Conservation (phyloP, 805 yeast genomes). For the Cyberlindnera euphorbiae region DNA sequence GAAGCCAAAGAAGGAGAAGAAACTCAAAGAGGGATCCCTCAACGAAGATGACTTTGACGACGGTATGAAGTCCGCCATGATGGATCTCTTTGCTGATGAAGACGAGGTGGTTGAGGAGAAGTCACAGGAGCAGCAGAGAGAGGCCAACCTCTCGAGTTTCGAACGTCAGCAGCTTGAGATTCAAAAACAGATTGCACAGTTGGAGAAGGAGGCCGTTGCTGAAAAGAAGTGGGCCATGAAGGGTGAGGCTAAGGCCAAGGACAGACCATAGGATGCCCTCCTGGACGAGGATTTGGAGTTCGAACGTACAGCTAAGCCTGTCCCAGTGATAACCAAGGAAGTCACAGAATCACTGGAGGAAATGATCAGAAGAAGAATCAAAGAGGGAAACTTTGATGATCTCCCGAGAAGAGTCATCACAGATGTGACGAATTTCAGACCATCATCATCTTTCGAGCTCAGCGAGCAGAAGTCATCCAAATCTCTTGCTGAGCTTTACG, state of each 20-base stretch:
- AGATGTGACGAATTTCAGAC: constrained; percentile 57
- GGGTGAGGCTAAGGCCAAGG: constrained; percentile 83
- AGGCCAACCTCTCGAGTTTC: constrained; percentile 57
- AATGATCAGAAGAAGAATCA: constrained; percentile 76
- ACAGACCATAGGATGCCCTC: constrained; percentile 81
- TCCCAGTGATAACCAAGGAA: constrained; percentile 89
- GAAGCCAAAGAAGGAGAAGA: constrained; percentile 8
- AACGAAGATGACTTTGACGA: constrained; percentile 58
- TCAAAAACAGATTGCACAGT: constrained; percentile 67
- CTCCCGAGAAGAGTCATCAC: constrained; percentile 67
- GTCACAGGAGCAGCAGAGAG: constrained; percentile 23
- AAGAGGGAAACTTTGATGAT: constrained; percentile 76
- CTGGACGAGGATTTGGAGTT: constrained; percentile 80
- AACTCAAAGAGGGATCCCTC: constrained; percentile 32
- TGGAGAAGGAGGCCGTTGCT: constrained; percentile 85
- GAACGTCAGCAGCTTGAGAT: constrained; percentile 79
- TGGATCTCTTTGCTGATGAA: constrained; percentile 33
- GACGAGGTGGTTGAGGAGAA: constrained; percentile 46
- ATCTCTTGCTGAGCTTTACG: constrained; percentile 88
- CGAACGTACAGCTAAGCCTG: constrained; percentile 92
- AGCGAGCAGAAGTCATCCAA: constrained; percentile 81
- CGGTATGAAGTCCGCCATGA: constrained; percentile 53
- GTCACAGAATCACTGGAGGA: constrained; percentile 85
- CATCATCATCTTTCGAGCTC: constrained; percentile 55
- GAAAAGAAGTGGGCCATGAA: constrained; percentile 91